A percentile compares a stretch with the other conserved stretches of the same genome.
Evolutionary conservation across 495 filamentous ascomycete species (phyloP).

Genomic region (Cercophora sp.): DNA sequence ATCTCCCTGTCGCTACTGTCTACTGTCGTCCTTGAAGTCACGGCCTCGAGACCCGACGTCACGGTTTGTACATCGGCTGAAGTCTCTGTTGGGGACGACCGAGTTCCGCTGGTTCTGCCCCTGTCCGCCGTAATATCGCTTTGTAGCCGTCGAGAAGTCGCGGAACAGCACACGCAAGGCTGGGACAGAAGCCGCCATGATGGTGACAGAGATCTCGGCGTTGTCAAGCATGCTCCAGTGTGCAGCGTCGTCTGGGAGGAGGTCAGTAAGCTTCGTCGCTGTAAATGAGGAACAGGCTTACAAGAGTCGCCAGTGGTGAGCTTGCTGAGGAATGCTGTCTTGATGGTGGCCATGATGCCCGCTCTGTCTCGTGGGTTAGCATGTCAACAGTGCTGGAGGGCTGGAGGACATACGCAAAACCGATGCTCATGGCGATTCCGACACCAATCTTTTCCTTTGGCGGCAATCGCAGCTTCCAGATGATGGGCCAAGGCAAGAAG

Average conservation of each 20-base stretch:
- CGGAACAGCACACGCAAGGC: slow-evolving; percentile 19
- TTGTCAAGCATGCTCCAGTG: slow-evolving; percentile 7
- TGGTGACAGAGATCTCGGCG: slow-evolving; percentile 22
- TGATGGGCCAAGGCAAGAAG: slow-evolving; percentile 14
- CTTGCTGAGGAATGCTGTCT: slow-evolving; percentile 7
- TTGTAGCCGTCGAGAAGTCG: slow-evolving; percentile 9
- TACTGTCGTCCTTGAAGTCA: background rate
- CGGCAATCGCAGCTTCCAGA: background rate
- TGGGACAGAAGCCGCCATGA: slow-evolving; percentile 23
- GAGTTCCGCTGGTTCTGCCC: background rate
- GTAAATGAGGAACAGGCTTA: background rate
- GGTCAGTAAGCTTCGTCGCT: background rate
- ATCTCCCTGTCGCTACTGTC: slow-evolving; percentile 4
- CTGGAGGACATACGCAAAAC: slow-evolving; percentile 21
- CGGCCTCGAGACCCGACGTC: no score
- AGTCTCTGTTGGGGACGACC: background rate
- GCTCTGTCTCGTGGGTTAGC: slow-evolving; percentile 14
- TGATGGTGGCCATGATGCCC: slow-evolving; percentile 18
- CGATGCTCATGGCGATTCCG: slow-evolving; percentile 32
- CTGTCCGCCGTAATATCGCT: background rate
- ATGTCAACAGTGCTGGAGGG: no score
- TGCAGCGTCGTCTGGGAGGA: slow-evolving; percentile 1
- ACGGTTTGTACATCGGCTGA: background rate
- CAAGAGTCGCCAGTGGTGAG: slow-evolving; percentile 3
- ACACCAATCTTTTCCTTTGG: slow-evolving; percentile 20